A percentile compares a stretch with the other conserved stretches of the same genome.
Evolutionary conservation across 805 yeast genomes (phyloP).

Genomic region (Saturnispora dispora): DNA sequence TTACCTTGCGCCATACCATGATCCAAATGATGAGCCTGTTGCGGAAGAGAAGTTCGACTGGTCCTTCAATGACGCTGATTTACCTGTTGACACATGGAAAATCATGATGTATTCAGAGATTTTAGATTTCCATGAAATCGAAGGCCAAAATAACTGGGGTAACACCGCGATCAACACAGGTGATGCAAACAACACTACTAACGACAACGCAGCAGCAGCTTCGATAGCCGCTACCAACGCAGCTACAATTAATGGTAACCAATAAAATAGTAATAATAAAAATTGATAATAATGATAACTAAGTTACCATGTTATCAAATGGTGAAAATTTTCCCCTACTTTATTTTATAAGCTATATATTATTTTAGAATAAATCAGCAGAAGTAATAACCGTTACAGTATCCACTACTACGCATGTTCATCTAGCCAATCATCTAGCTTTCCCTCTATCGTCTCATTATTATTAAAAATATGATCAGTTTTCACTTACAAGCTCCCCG

Average conservation of each 20-base stretch:
- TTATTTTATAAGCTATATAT: background rate
- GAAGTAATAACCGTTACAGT: background rate
- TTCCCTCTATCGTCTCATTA: background rate
- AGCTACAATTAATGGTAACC: background rate
- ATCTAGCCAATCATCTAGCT: background rate
- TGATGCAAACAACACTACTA: slow-evolving; percentile 4
- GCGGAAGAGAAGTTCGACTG: slow-evolving; percentile 93
- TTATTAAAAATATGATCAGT: background rate
- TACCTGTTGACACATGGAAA: slow-evolving; percentile 97
- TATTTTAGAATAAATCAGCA: background rate
- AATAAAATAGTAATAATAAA: too few relatives aligned
- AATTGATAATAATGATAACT: background rate
- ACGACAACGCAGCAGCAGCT: slow-evolving; percentile 11
- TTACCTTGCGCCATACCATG: slow-evolving; percentile 91
- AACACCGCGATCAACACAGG: slow-evolving; percentile 5
- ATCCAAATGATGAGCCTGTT: slow-evolving; percentile 93
- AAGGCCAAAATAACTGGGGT: slow-evolving; percentile 30
- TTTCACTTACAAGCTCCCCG: background rate
- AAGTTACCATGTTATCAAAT: background rate
- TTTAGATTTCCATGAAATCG: slow-evolving; percentile 89
- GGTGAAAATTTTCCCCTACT: background rate
- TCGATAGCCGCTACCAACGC: slow-evolving; percentile 6
- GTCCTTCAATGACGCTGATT: slow-evolving; percentile 96
- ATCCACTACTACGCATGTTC: background rate
- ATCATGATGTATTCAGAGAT: slow-evolving; percentile 99